Base-by-base conservation (phyloP, 495 filamentous ascomycete genomes). In the Viridothelium virens region DNA sequence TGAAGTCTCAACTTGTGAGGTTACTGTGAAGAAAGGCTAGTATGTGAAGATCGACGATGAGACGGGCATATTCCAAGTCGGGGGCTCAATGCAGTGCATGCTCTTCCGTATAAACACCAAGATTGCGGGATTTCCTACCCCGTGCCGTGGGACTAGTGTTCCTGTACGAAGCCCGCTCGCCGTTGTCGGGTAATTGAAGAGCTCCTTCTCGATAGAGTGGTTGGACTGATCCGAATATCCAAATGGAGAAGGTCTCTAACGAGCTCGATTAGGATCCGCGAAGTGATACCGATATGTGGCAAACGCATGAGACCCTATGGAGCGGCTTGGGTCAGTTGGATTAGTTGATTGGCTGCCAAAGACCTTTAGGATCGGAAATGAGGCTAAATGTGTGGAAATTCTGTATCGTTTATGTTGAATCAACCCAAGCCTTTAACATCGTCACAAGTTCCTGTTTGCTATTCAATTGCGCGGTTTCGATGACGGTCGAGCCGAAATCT, bases 1-100 rank as follows among this genome's bases (percentile, higher is more conserved):
- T 25, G 88, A 91, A 70, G 86, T 89, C 6, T 85, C 81, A 53
- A 85, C 85, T 2, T 89, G 86, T 53, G 86, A 91, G 65, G 83
- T 88, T 36, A 84, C 80, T 7, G 85, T 89, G 1, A 76, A 77
- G 65, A 80, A 83, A 62, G 88, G 86, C 0, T 79, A 89, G 72
- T 76, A 78, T 41, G 69, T 90, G 61, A 74, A 73, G 12, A 90
- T 89, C 76, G 88, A 87, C 16, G 83, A 90, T 9, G 74, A 88
- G 73, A 75, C 85, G 47, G 88, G 87, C 31, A 89, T 88, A 86
- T 90, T 90, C 73, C 87, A 90, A 72, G 90, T 86, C 74, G 88
- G 88, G 14, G 88, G 88, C 3, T 85, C 81, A 10, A 85, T 82
- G 4, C 81, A 88, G 68, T 87, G 84, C 66, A 67, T 90, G 69